phyloP scores from a whole-genome alignment of 345 rosid species.

The Linum tenue region DNA sequence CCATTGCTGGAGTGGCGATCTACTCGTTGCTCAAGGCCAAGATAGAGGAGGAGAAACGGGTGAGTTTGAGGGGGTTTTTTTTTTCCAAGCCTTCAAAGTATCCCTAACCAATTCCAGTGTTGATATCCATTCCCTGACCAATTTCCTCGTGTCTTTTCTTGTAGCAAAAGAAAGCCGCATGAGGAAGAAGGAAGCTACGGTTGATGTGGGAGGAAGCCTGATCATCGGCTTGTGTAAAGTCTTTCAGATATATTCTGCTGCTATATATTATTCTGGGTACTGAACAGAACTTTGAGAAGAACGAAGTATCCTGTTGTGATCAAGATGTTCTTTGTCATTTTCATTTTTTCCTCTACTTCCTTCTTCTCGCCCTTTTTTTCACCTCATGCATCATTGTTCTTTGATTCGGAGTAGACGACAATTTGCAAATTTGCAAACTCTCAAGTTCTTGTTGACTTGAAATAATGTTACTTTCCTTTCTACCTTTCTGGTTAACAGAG shows the following conservation, averaged over 20 bases:
- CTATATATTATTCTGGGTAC: not conserved
- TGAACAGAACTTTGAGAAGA: constrained; percentile 17
- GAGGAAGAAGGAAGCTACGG: constrained; percentile 17
- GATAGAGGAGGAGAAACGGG: constrained; percentile 88
- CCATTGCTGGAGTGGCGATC: constrained; percentile 81
- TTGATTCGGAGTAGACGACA: constrained; percentile 17
- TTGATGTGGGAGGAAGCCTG: constrained; percentile 9
- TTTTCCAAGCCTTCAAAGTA: not conserved
- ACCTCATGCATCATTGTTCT: constrained; percentile 15
- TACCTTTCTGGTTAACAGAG: too few relatives aligned
- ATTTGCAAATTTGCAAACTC: constrained; percentile 20
- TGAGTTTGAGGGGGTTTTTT: constrained; percentile 20
- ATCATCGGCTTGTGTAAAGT: constrained; percentile 21
- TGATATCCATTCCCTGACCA: not conserved
- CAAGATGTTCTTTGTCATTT: constrained; percentile 20
- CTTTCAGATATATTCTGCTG: not conserved
- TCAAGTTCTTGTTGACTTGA: constrained; percentile 13
- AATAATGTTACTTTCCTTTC: constrained; percentile 18
- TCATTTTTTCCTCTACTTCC: constrained; percentile 1
- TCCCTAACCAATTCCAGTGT: not conserved
- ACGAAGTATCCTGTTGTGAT: constrained; percentile 4
- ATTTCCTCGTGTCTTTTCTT: constrained; percentile 7
- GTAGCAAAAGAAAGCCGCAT: constrained; percentile 54
- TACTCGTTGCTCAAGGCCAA: constrained; percentile 85
- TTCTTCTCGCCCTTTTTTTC: not conserved